Evolutionary conservation across 208 protist species (phyloP), one percentile per base, ranked within the genome.

Genomic region (Jaenimonas drosophilae): DNA sequence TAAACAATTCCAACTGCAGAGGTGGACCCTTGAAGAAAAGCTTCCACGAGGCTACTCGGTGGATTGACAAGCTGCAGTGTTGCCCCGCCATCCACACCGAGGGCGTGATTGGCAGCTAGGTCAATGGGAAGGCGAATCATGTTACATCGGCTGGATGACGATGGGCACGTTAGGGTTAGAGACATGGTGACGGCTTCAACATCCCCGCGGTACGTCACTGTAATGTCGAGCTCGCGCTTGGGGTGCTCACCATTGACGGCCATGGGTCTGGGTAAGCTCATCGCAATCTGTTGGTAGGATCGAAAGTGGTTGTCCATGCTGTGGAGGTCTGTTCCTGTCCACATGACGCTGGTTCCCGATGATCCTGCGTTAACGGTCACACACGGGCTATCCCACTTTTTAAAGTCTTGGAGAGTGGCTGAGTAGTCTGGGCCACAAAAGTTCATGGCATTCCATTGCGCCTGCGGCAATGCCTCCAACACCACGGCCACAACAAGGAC

Each of bases 1-100:
- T 78, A 87, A 33, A 76, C 63, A 28, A 85, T 62, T 6, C 71
- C 82, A 0, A 91, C 64, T 4, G 63, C 57, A 7, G 70, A 71
- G 11, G 40, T 21, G 17, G 28, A 49, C 0, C 6, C 37, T 42
- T 11, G 6, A 42, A n/a, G n/a, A n/a, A n/a, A n/a, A n/a, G n/a
- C n/a, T n/a, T n/a, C n/a, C n/a, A n/a, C n/a, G n/a, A n/a, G n/a
- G n/a, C n/a, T n/a, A n/a, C n/a, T n/a, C n/a, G n/a, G n/a, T n/a
- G n/a, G n/a, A n/a, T n/a, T n/a, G n/a, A n/a, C n/a, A n/a, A n/a
- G n/a, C n/a, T n/a, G n/a, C n/a, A n/a, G n/a, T n/a, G n/a, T n/a
- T n/a, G n/a, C n/a, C n/a, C n/a, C n/a, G n/a, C n/a, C n/a, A n/a
- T n/a, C n/a, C n/a, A n/a, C n/a, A n/a, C n/a, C n/a, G n/a, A n/a